Percentiles rank a stretch among this genome's conserved stretches.
Evolutionary conservation across 176 grass and related monocot genomes (phyloP).

Genomic region (Aegilops umbellulata): DNA sequence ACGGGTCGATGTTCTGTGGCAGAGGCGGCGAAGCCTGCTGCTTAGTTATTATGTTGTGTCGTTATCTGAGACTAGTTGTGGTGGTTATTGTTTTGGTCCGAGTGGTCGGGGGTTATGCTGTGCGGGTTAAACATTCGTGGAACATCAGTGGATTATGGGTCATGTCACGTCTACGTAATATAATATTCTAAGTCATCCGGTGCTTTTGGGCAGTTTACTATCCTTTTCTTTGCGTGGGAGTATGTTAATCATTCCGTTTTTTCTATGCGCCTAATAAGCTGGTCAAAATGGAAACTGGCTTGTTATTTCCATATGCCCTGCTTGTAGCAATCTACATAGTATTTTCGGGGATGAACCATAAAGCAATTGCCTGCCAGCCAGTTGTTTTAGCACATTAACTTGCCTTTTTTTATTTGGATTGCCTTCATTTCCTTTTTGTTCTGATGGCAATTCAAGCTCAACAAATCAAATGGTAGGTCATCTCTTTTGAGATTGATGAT

Average conservation of each 20-base stretch:
- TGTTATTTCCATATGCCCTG: too few species aligned
- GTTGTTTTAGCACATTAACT: too few species aligned
- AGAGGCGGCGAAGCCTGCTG: background rate
- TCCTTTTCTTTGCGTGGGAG: background rate
- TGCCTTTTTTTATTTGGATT: too few species aligned
- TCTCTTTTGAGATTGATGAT: too few species aligned
- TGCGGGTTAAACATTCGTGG: background rate
- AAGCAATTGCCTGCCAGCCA: too few species aligned
- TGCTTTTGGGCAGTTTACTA: conserved; percentile 32
- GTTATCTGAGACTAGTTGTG: background rate
- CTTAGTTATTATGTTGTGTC: background rate
- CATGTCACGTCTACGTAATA: too few species aligned
- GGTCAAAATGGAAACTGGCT: conserved; percentile 59
- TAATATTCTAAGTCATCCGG: conserved; percentile 38
- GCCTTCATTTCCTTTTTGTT: too few species aligned
- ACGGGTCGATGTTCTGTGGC: fast-evolving
- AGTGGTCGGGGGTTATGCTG: background rate
- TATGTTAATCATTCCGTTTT: background rate
- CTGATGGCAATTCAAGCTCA: too few species aligned
- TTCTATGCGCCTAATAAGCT: conserved; percentile 50
- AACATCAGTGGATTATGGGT: too few species aligned
- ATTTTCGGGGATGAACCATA: too few species aligned
- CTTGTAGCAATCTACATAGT: too few species aligned
- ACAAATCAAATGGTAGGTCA: too few species aligned
- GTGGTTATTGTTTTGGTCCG: conserved; percentile 11